A percentile compares a stretch with the other conserved stretches of the same genome.
These are phyloP conservation scores for Yarrowia galli DNA, from an alignment of 1,139 yeast species.

Conservation along the genomic window DNA sequence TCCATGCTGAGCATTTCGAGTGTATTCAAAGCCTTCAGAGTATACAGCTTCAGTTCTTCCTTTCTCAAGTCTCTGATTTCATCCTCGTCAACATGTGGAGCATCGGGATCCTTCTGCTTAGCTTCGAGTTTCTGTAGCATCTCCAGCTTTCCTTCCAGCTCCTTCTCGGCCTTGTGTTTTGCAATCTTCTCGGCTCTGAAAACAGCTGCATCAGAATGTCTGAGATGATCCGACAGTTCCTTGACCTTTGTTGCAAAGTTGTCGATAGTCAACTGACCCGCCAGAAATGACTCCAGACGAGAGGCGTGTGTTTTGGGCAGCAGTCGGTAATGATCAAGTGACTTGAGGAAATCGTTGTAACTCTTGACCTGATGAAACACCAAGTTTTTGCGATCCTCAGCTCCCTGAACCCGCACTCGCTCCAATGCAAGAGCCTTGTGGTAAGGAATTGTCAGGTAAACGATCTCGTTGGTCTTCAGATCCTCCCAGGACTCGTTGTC, in stretches of 20 bases:
- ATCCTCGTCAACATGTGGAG: conserved; percentile 64
- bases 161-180: conserved; percentile 66
- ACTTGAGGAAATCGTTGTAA: conserved; percentile 46
- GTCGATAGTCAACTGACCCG: conserved; percentile 16
- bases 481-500: conserved; percentile 66
- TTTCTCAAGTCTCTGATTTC: conserved; percentile 60
- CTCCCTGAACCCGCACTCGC: conserved; percentile 38
- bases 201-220: conserved; percentile 58
- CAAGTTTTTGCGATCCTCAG: conserved; percentile 41
- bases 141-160: conserved; percentile 56
- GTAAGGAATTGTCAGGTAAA: conserved; percentile 60
- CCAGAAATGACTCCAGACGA: conserved; percentile 41
- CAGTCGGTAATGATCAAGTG: conserved; percentile 44
- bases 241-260: conserved; percentile 39
- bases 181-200: conserved; percentile 77
- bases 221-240: conserved; percentile 45
- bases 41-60: conserved; percentile 61
- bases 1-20: conserved; percentile 67
- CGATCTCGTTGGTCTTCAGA: conserved; percentile 60
- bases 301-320: conserved; percentile 43
- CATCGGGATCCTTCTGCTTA: conserved; percentile 44
- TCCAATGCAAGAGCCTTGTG: conserved; percentile 55
- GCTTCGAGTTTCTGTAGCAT: conserved; percentile 49
- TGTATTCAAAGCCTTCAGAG: conserved; percentile 61
- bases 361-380: conserved; percentile 43